Evolutionary conservation across 371 early-diverging fungal species (phyloP).

Genomic region (Mucor irregularis): DNA sequence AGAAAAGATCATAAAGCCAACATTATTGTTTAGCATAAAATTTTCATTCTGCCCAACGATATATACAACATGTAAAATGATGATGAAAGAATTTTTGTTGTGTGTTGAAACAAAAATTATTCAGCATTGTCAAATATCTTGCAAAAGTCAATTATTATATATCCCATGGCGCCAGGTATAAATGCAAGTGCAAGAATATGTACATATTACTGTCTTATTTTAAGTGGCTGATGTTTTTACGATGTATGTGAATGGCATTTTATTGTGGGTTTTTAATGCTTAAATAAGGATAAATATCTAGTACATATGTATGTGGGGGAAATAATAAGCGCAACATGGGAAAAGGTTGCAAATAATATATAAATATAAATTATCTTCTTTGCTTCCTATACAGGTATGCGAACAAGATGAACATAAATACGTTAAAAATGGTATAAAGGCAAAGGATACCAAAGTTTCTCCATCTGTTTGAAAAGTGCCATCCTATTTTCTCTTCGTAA

Average conservation of each 20-base stretch:
- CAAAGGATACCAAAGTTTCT: conserved; percentile 65
- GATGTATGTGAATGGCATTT: too few relatives aligned
- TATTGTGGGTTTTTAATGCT: too few relatives aligned
- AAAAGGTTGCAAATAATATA: too few relatives aligned
- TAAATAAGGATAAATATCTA: too few relatives aligned
- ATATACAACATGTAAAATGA: too few relatives aligned
- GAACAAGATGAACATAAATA: conserved; percentile 28
- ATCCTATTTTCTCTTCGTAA: conserved; percentile 21
- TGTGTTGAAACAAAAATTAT: neutral
- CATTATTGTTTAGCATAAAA: neutral
- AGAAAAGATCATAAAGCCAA: neutral
- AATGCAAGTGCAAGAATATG: too few relatives aligned
- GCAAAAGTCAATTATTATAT: too few relatives aligned
- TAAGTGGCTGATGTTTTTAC: too few relatives aligned
- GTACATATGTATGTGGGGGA: neutral
- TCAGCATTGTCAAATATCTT: neutral
- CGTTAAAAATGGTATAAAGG: conserved; percentile 50
- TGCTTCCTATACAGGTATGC: conserved; percentile 25
- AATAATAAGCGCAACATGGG: neutral
- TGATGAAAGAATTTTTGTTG: neutral
- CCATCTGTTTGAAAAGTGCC: conserved; percentile 57
- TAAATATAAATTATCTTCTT: conserved; percentile 15
- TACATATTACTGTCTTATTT: too few relatives aligned
- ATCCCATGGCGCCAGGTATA: too few relatives aligned
- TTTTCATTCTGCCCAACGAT: conserved; percentile 8